Base-by-base conservation (phyloP, 2,329 filamentous ascomycete species). In the Cladosporium halotolerans region DNA sequence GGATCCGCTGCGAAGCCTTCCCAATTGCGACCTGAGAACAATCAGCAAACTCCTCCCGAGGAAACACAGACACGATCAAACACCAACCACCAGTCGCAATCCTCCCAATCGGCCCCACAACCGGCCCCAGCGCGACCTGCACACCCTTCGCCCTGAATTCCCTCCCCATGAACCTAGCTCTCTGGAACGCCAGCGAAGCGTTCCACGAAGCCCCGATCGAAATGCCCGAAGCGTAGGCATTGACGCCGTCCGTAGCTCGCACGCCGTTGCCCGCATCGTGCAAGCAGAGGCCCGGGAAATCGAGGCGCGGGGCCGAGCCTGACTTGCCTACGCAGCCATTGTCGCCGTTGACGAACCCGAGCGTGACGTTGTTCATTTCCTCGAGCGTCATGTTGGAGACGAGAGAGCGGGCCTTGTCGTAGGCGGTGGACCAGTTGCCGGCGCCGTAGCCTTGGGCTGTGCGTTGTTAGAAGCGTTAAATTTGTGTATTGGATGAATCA, bases 1-100 rank as follows among this genome's bases (percentile, higher is more conserved):
- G 86, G 85, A 63, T 90, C 86, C 1, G 79, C 71, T 1, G 84
- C 85, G 61, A 89, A 89, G 0, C 81, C 81, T 64, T 90, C 86
- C 85, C 85, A 89, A 62, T 80, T 86, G n/a, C 86, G 79, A 3
- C 67, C 67, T 51, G 19, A 5, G 2, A 36, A 2, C 10, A 39
- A 14, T 14, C n/a, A 39, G 36, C 11, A 14, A 9, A 14, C 11
- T 5, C n/a, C 16, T 33, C 39, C 23, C 32, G 43, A 40, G 6
- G 8, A 14, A 3, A 31, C n/a, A 14, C 14, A 14, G 6, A 6
- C 13, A 11, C 3, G 23, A 28, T 14, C 84, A 84, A 11, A 28
- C 4, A 38, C 48, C 8, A 14, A 51, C 48, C 51, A 13, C 83
- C 85, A 45, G 81, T 77, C 0, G 86, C 85, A 61, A 88, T 86